phyloP scores from a whole-genome alignment of 2,329 filamentous ascomycete species.

The Claviceps citrina region DNA sequence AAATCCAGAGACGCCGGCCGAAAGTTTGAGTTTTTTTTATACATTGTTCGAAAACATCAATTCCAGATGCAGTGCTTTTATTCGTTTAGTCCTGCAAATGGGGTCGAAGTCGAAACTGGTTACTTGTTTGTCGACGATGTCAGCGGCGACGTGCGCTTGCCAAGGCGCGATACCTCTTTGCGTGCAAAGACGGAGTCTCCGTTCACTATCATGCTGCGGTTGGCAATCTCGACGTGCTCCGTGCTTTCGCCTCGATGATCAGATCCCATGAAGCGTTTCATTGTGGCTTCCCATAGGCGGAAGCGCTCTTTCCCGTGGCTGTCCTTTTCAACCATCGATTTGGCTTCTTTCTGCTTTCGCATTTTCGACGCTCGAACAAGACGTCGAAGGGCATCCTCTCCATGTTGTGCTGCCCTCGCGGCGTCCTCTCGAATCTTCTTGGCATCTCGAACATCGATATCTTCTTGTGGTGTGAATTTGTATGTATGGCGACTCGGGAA shows the following conservation, averaged over 20 bases:
- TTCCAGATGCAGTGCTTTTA: not conserved
- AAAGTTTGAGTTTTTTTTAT: too few relatives aligned
- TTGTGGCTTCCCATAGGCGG: conserved; percentile 44
- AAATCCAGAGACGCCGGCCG: too few relatives aligned
- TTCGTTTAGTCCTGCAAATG: not conserved
- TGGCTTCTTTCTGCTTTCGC: conserved; percentile 49
- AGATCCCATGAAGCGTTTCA: conserved; percentile 36
- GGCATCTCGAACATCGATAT: conserved; percentile 31
- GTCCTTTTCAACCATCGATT: conserved; percentile 37
- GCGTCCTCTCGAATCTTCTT: conserved; percentile 45
- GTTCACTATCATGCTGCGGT: conserved; percentile 51
- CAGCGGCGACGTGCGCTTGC: conserved; percentile 22
- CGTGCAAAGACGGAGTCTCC: conserved; percentile 36
- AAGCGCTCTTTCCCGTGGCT: conserved; percentile 38
- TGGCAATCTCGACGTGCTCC: conserved; percentile 36
- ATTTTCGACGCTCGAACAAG: conserved; percentile 48
- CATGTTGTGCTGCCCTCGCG: conserved; percentile 43
- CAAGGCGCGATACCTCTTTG: conserved; percentile 35
- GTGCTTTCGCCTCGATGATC: conserved; percentile 17
- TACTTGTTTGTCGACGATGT: conserved; percentile 3
- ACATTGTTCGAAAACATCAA: not conserved
- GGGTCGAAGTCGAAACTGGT: not conserved
- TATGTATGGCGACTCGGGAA: conserved; percentile 53
- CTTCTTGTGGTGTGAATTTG: conserved; percentile 39
- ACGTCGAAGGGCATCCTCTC: conserved; percentile 43